Evolutionary conservation across 228 moss, liverwort and hornwort species (phyloP), one percentile per base, ranked within the genome.

Genomic region (Sphagnum magellanicum): DNA sequence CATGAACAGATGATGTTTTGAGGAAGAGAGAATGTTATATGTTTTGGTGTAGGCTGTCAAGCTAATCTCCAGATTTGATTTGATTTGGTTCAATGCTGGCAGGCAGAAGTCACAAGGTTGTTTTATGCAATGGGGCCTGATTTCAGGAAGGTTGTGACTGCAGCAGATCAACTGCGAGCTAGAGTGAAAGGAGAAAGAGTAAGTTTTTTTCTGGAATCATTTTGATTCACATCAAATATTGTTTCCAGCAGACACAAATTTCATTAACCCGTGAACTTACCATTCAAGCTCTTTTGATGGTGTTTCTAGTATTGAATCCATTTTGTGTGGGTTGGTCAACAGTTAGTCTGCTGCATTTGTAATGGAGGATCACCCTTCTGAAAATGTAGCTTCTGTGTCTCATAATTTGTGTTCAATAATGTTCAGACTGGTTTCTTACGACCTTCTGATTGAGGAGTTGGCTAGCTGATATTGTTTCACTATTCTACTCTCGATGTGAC

Each of bases 101-200:
- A 94, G 94, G 67, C 61, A 62, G 94, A 94, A 74, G 71, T 94
- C 63, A 83, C 88, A 50, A 90, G 84, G 73, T 74, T 91, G 63
- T 88, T 91, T 68, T 75, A 83, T 70, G 88, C 90, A 63, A 72
- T 88, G 63, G 91, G 91, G 50, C 81, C 83, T 68, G 90, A 94
- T 63, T 88, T 91, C 68, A 71, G 77, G 48, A 81, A 75, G 70
- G 80, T 94, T 74, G 90, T 83, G 55, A 55, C 72, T 68, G 94
- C 91, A 68, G 94, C 94, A 71, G 86, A 94, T 80, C 74, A 81
- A 53, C 78, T 94, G 78, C 90, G 94, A 60, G 74, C 77, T 17
- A 67, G 79, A 71, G 75, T 91, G 48, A 90, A 83, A 72, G 90
- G 91, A 68, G 81, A 90, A 49, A 80, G 88, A 79, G 94, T 89